phyloP scores from a whole-genome alignment of 176 grass and related monocot genomes.

The Oryza longistaminata region DNA sequence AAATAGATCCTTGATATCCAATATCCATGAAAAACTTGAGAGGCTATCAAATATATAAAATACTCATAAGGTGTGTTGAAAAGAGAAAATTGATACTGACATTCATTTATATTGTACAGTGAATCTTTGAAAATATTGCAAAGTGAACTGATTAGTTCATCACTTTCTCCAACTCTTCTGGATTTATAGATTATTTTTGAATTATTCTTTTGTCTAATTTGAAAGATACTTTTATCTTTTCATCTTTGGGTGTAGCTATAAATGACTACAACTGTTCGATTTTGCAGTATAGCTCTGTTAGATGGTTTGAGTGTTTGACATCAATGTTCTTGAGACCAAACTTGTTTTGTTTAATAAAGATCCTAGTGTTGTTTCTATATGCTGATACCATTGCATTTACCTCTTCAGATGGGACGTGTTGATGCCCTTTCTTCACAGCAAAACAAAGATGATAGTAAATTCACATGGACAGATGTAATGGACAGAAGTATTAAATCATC shows the following conservation, averaged over 20 bases:
- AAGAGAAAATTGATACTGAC: background rate
- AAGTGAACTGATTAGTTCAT: background rate
- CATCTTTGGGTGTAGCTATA: background rate
- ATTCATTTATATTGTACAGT: background rate
- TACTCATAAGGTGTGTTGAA: background rate
- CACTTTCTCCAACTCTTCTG: background rate
- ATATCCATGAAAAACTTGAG: background rate
- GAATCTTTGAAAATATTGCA: background rate
- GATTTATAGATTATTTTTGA: constrained; percentile 7
- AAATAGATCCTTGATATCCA: background rate
- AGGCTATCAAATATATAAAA: background rate
- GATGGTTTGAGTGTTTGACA: constrained; percentile 18
- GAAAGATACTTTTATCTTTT: background rate
- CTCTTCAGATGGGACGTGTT: constrained; percentile 74
- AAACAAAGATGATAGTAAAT: constrained; percentile 68
- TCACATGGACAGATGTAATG: constrained; percentile 77
- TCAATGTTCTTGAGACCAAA: background rate
- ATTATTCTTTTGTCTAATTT: background rate
- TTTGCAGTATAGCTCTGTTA: constrained; percentile 12
- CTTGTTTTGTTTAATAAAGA: constrained; percentile 33
- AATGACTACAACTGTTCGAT: background rate
- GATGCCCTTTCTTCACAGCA: constrained; percentile 80
- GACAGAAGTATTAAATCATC: constrained; percentile 51
- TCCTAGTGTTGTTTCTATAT: constrained; percentile 15
- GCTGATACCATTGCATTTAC: constrained; percentile 43